phyloP scores from a whole-genome alignment of 2,329 filamentous ascomycete genomes.

The Chaetomiaceae sp. region DNA sequence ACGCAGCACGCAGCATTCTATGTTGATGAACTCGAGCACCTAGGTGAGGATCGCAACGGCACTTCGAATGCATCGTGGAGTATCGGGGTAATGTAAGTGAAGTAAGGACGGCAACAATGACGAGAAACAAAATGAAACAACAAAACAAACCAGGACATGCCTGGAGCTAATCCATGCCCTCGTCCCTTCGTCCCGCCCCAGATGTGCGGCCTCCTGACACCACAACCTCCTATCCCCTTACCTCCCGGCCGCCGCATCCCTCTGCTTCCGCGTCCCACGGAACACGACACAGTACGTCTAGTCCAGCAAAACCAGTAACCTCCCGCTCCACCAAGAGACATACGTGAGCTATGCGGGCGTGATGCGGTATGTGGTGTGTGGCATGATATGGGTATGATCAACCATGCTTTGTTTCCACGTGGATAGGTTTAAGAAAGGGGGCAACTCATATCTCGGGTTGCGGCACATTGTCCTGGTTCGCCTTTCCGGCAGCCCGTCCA shows the following conservation, averaged over 20 bases:
- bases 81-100: too few relatives aligned
- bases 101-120: too few relatives aligned
- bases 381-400: constrained; percentile 8
- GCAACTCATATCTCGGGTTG: constrained; percentile 7
- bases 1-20: too few relatives aligned
- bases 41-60: too few relatives aligned
- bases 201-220: neutral
- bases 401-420: constrained; percentile 9
- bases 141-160: neutral
- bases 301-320: neutral
- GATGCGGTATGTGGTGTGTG: constrained; percentile 1
- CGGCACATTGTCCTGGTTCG: neutral
- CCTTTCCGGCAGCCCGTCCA: neutral
- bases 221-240: neutral
- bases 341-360: neutral
- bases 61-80: too few relatives aligned
- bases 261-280: neutral
- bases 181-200: neutral
- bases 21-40: too few relatives aligned
- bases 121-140: too few relatives aligned
- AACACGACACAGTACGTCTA: neutral
- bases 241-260: neutral
- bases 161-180: neutral
- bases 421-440: constrained; percentile 5
- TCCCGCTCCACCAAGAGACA: constrained; percentile 2